Evolutionary conservation across 2,329 filamentous ascomycete genomes (phyloP).

Genomic region (Venturia oleaginea): DNA sequence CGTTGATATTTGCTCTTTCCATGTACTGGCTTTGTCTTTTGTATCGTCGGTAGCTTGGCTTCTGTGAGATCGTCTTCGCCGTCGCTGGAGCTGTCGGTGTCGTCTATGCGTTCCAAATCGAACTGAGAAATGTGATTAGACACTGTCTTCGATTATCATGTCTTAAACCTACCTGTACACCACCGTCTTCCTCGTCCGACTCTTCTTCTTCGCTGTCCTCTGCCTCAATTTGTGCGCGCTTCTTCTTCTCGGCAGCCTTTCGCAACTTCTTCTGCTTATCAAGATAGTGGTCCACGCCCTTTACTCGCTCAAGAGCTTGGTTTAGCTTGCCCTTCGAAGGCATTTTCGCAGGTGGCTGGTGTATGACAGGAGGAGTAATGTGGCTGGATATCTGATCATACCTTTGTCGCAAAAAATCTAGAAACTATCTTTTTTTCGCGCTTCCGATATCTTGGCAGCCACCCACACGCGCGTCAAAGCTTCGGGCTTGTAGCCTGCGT

Average conservation of each 20-base stretch:
- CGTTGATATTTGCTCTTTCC: not conserved
- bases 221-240: constrained; percentile 30
- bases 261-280: constrained; percentile 66
- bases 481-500: no score
- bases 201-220: constrained; percentile 23
- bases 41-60: constrained; percentile 2
- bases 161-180: not conserved
- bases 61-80: constrained; percentile 11
- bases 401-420: not conserved
- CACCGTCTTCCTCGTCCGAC: constrained; percentile 3
- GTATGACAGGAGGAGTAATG: not conserved
- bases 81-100: constrained; percentile 13
- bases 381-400: not conserved
- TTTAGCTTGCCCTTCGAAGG: constrained; percentile 39
- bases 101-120: constrained; percentile 19
- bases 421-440: not conserved
- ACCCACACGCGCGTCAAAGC: not conserved
- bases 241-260: constrained; percentile 45
- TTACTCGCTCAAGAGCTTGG: constrained; percentile 47
- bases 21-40: not conserved
- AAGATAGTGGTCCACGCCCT: constrained; percentile 60
- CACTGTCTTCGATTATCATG: not conserved
- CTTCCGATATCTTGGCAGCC: not conserved
- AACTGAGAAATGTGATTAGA: constrained; percentile 5
- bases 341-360: not conserved